Evolutionary conservation across 2,329 filamentous ascomycete species (phyloP).

Genomic region (Dactylellina drechsleri): DNA sequence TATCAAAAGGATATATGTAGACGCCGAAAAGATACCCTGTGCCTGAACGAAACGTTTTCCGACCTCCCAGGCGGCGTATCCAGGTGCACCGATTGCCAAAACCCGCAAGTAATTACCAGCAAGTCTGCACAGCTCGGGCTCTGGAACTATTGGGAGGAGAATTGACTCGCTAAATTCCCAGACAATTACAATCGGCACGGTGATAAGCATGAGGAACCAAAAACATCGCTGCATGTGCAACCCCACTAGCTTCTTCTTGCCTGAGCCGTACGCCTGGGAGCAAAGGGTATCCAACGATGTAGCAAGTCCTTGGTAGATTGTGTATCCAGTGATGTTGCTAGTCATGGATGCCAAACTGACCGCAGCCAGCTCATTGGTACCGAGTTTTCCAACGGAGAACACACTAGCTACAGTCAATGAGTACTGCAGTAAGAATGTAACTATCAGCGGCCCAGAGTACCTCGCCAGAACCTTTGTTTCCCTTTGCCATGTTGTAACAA

Average conservation of each 20-base stretch:
- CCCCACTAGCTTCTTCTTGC: slow-evolving; percentile 86
- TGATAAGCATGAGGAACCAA: slow-evolving; percentile 77
- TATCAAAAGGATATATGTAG: slow-evolving; percentile 82
- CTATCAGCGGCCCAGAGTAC: slow-evolving; percentile 76
- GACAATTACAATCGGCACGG: slow-evolving; percentile 75
- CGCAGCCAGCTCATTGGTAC: slow-evolving; percentile 75
- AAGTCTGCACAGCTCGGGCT: slow-evolving; percentile 74
- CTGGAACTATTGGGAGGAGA: slow-evolving; percentile 74
- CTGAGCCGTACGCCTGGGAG: slow-evolving; percentile 91
- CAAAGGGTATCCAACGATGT: slow-evolving; percentile 93
- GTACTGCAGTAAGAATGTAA: slow-evolving; percentile 82
- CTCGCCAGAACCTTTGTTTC: slow-evolving; percentile 82
- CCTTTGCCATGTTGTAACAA: slow-evolving; percentile 89
- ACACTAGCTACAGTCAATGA: slow-evolving; percentile 84
- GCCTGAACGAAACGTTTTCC: slow-evolving; percentile 89
- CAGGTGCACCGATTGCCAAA: slow-evolving; percentile 73
- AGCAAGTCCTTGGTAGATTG: slow-evolving; percentile 79
- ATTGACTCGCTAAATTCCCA: slow-evolving; percentile 77
- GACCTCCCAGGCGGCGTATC: slow-evolving; percentile 73
- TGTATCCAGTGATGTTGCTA: slow-evolving; percentile 79
- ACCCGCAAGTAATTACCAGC: slow-evolving; percentile 79
- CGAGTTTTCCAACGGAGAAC: slow-evolving; percentile 79
- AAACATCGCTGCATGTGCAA: slow-evolving; percentile 84
- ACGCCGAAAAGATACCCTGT: slow-evolving; percentile 84
- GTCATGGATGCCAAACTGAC: slow-evolving; percentile 80